A percentile compares a stretch with the other conserved stretches of the same genome.
Evolutionary conservation across 805 yeast species (phyloP).

Genomic region (Clavispora phyllophila): DNA sequence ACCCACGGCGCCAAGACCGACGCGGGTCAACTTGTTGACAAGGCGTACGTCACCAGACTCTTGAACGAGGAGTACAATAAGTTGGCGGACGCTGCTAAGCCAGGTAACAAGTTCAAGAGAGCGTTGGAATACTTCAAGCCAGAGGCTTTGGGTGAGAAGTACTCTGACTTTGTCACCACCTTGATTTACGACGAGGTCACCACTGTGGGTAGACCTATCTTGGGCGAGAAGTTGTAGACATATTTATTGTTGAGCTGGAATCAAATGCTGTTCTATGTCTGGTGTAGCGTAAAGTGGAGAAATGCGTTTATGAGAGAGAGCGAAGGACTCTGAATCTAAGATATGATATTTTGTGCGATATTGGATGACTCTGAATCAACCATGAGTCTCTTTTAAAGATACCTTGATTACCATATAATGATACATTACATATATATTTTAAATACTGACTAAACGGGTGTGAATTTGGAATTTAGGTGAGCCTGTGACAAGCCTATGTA

Average conservation of each 20-base stretch:
- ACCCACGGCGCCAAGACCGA: constrained; percentile 63
- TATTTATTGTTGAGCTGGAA: constrained; percentile 4
- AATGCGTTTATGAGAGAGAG: too few relatives aligned
- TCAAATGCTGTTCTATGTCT: not conserved
- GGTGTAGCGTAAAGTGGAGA: too few relatives aligned
- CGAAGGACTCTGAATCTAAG: too few relatives aligned
- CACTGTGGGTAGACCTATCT: constrained; percentile 42
- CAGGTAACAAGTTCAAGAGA: constrained; percentile 60
- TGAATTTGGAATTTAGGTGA: too few relatives aligned
- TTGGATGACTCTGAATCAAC: too few relatives aligned
- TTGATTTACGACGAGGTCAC: constrained; percentile 70
- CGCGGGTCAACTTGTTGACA: constrained; percentile 52
- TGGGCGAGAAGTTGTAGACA: constrained; percentile 37
- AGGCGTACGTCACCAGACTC: constrained; percentile 51
- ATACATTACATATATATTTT: too few relatives aligned
- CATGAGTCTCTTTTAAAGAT: too few relatives aligned
- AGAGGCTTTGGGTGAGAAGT: constrained; percentile 66
- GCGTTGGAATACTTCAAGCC: constrained; percentile 71
- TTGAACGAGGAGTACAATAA: constrained; percentile 59
- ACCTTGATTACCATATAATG: too few relatives aligned
- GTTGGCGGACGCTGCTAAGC: constrained; percentile 42
- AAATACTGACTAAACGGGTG: too few relatives aligned
- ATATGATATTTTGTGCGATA: too few relatives aligned
- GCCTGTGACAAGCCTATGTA: too few relatives aligned
- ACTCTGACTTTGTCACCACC: constrained; percentile 74